Evolutionary conservation across 2,329 filamentous ascomycete species (phyloP).

Genomic region (Penicillium freii): DNA sequence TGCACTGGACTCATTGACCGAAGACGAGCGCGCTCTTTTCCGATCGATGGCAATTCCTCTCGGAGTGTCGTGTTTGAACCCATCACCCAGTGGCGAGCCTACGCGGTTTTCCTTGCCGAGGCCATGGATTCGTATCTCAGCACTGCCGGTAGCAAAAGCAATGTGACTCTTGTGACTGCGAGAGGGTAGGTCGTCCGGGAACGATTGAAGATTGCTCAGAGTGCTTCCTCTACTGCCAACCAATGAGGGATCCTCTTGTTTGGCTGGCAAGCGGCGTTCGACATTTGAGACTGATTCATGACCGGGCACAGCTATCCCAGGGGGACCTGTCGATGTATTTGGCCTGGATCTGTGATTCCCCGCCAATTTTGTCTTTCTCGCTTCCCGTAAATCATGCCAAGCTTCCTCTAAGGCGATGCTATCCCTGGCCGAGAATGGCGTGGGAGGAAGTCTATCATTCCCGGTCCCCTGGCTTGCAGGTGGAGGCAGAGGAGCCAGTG

Average conservation of each 20-base stretch:
- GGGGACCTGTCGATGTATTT: constrained; percentile 9
- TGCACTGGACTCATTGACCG: constrained; percentile 27
- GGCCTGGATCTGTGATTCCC: constrained; percentile 8
- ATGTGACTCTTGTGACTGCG: constrained; percentile 15
- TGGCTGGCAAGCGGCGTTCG: constrained; percentile 11
- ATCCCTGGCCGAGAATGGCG: constrained; percentile 76
- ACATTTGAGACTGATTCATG: constrained; percentile 8
- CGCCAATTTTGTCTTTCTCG: constrained; percentile 12
- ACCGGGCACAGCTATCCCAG: constrained; percentile 30
- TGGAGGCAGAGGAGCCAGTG: constrained; percentile 66
- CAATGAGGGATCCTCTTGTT: constrained; percentile 17
- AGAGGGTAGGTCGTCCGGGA: constrained; percentile 16
- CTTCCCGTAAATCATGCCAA: constrained; percentile 61
- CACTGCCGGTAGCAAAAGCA: constrained; percentile 9
- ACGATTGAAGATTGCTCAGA: constrained; percentile 13
- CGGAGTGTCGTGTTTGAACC: constrained; percentile 12
- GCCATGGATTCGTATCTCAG: constrained; percentile 8
- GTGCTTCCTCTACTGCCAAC: constrained; percentile 20
- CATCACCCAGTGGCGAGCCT: constrained; percentile 19
- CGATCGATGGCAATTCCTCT: constrained; percentile 14
- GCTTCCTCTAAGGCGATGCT: constrained; percentile 76
- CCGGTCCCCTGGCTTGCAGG: constrained; percentile 50
- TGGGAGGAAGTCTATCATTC: constrained; percentile 60
- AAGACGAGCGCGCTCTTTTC: constrained; percentile 37
- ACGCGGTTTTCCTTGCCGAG: constrained; percentile 18